These are phyloP conservation scores for Termitomyces eurrhizus DNA, from an alignment of 768 basidiomycete species.

Conservation along the genomic window DNA sequence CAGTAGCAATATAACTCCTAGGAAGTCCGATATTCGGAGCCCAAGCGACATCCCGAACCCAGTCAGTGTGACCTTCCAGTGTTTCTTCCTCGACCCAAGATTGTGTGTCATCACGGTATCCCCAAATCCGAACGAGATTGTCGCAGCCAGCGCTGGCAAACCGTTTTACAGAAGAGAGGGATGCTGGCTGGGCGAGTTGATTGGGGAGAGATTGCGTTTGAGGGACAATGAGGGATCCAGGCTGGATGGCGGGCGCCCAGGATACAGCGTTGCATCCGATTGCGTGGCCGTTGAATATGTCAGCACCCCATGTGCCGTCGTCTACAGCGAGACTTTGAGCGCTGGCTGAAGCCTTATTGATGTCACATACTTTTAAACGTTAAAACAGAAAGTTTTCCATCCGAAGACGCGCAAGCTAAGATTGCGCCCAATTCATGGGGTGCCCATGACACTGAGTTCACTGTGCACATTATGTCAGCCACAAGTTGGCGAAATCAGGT, in stretches of 20 bases:
- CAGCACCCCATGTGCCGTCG: slow-evolving; percentile 94
- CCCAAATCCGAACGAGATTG: slow-evolving; percentile 94
- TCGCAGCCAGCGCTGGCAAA: slow-evolving; percentile 97
- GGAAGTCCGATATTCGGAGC: slow-evolving; percentile 96
- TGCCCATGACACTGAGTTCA: slow-evolving; percentile 99
- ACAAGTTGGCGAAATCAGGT: not conserved
- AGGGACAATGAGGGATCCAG: slow-evolving; percentile 79
- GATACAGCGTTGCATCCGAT: slow-evolving; percentile 97
- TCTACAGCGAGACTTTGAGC: slow-evolving; percentile 41
- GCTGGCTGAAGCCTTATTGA: not conserved
- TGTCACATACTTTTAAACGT: slow-evolving; percentile 82
- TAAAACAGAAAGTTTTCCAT: slow-evolving; percentile 94
- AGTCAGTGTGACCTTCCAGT: slow-evolving; percentile 91
- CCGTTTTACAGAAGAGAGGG: slow-evolving; percentile 70
- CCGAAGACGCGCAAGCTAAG: slow-evolving; percentile 93
- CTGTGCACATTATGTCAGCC: slow-evolving; percentile 32
- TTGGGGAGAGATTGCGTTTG: slow-evolving; percentile 44
- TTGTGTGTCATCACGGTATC: slow-evolving; percentile 80
- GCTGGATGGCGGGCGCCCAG: slow-evolving; percentile 91
- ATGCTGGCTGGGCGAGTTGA: slow-evolving; percentile 34
- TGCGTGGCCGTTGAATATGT: slow-evolving; percentile 93
- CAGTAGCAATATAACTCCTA: slow-evolving; percentile 92
- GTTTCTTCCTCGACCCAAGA: slow-evolving; percentile 90
- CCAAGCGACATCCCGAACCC: slow-evolving; percentile 99
- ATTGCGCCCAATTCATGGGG: slow-evolving; percentile 97